Evolutionary conservation across 1,139 yeast genomes (phyloP).

Genomic region (Hyphopichia pseudoburtonii): DNA sequence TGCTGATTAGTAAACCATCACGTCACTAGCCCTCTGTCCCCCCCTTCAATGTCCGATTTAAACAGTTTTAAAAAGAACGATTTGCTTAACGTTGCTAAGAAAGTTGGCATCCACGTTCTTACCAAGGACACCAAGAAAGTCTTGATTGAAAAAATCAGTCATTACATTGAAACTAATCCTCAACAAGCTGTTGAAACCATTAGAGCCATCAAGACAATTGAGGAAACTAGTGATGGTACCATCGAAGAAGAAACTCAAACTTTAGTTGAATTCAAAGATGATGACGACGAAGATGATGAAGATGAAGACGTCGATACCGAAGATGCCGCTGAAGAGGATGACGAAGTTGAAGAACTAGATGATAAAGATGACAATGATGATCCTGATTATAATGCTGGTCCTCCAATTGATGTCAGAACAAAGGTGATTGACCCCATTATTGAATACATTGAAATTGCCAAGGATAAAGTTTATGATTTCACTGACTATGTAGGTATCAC

Average conservation of each 20-base stretch:
- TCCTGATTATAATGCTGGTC: slow-evolving; percentile 34
- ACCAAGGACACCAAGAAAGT: slow-evolving; percentile 45
- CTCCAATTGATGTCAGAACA: slow-evolving; percentile 43
- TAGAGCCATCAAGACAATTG: too few relatives aligned
- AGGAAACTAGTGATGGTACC: slow-evolving; percentile 16
- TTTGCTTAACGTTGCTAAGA: slow-evolving; percentile 33
- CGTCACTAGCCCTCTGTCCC: neutral
- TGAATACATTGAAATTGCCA: slow-evolving; percentile 27
- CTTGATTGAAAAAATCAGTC: slow-evolving; percentile 43
- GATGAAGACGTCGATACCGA: slow-evolving; percentile 22
- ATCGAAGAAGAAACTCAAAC: slow-evolving; percentile 20
- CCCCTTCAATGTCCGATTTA: slow-evolving; percentile 25
- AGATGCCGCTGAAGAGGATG: slow-evolving; percentile 22
- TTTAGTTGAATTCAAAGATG: slow-evolving; percentile 15
- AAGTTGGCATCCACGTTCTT: slow-evolving; percentile 33
- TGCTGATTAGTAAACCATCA: too few relatives aligned
- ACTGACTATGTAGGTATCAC: slow-evolving; percentile 44
- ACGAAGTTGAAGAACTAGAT: slow-evolving; percentile 20
- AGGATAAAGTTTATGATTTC: slow-evolving; percentile 30
- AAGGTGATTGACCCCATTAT: slow-evolving; percentile 41
- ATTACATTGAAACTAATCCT: slow-evolving; percentile 35
- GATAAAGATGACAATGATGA: slow-evolving; percentile 28
- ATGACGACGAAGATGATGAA: slow-evolving; percentile 15
- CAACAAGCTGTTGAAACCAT: slow-evolving; percentile 23
- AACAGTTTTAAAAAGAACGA: slow-evolving; percentile 39